phyloP scores from a whole-genome alignment of 345 rosid genomes.

The Syzygium oleosum region DNA sequence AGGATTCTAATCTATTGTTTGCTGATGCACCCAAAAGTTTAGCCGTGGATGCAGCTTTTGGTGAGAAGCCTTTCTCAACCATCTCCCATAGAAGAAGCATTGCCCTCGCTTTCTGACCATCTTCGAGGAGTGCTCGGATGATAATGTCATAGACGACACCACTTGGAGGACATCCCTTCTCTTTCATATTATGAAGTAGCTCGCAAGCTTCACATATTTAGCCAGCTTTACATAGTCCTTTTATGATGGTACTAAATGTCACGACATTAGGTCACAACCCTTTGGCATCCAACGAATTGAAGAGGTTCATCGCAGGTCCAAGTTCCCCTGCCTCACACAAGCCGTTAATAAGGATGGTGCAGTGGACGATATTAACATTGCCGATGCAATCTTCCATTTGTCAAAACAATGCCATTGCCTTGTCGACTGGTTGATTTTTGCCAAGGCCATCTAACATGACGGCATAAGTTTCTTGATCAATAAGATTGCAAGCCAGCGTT shows the following conservation, averaged over 20 bases:
- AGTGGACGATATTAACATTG: not conserved
- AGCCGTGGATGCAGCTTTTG: not conserved
- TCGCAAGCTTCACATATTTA: not conserved
- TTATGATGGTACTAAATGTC: not conserved
- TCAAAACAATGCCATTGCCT: not conserved
- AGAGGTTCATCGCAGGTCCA: not conserved
- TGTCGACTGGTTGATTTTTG: not conserved
- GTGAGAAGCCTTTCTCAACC: not conserved
- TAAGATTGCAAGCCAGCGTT: not conserved
- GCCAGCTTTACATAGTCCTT: not conserved
- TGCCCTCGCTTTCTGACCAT: too few species aligned
- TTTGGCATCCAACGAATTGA: not conserved
- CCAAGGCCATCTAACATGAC: constrained; percentile 7
- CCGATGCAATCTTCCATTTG: not conserved
- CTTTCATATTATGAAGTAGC: not conserved
- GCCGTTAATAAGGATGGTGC: not conserved
- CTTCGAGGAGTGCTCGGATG: not conserved
- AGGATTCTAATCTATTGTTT: too few species aligned
- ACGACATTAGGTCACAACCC: not conserved
- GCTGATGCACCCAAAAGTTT: too few species aligned
- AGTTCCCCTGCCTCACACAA: not conserved
- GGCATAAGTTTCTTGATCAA: not conserved
- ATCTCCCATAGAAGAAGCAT: too few species aligned
- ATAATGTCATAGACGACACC: not conserved
- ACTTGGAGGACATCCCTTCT: not conserved